Evolutionary conservation across 768 basidiomycete species (phyloP).

Genomic region (Sistotremastrum niveocremeum): DNA sequence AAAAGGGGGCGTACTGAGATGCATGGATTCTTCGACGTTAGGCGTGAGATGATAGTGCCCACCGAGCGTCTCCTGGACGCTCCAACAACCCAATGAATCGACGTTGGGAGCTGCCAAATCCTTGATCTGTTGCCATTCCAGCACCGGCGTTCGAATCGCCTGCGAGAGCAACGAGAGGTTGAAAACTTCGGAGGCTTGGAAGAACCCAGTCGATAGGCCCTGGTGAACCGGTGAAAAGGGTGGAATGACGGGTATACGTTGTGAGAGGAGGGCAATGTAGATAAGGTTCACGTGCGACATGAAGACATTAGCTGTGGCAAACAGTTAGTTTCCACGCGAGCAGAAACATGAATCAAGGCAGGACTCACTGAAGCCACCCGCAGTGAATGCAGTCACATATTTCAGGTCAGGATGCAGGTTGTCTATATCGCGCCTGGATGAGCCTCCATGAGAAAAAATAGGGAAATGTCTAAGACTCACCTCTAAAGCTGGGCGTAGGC

Average conservation of each 20-base stretch:
- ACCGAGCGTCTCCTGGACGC: conserved; percentile 6
- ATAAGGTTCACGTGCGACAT: conserved; percentile 29
- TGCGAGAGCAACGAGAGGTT: conserved; percentile 39
- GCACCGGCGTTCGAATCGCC: conserved; percentile 29
- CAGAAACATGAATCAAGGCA: background rate
- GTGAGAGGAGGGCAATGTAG: conserved; percentile 44
- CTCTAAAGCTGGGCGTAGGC: too few species aligned
- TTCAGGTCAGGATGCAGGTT: conserved; percentile 11
- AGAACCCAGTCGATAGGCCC: conserved; percentile 23
- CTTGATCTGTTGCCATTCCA: conserved; percentile 58
- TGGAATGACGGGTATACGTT: conserved; percentile 44
- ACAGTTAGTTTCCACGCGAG: background rate
- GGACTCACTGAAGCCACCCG: conserved; percentile 10
- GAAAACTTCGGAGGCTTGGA: conserved; percentile 46
- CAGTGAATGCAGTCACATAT: conserved; percentile 11
- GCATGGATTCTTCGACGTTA: too few species aligned
- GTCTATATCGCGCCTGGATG: conserved; percentile 1
- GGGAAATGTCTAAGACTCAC: too few species aligned
- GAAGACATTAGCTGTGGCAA: conserved; percentile 9
- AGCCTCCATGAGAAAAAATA: too few species aligned
- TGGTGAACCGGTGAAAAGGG: conserved; percentile 48
- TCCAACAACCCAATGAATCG: conserved; percentile 17
- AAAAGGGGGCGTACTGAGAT: too few species aligned
- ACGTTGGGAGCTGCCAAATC: conserved; percentile 22
- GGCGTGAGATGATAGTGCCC: too few species aligned